phyloP scores from a whole-genome alignment of 495 filamentous ascomycete genomes.

The Penicillium diatomitis region DNA sequence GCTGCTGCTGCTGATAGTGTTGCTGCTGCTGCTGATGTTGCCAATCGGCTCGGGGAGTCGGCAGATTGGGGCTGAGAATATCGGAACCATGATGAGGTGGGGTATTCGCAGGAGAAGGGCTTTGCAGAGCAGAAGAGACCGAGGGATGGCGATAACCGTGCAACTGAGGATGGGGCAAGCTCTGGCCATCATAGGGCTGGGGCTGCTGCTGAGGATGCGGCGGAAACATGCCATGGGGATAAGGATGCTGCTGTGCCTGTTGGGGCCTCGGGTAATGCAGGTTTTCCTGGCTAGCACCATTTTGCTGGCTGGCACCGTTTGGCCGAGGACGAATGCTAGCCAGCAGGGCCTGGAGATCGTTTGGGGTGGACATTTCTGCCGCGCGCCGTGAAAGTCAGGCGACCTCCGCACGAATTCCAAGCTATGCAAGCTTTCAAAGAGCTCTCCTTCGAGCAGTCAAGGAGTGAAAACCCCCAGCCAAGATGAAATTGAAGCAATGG shows the following conservation, averaged over 20 bases:
- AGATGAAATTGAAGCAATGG: not conserved
- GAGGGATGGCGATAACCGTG: conserved; percentile 41
- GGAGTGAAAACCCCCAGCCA: conserved; percentile 9
- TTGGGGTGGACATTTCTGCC: conserved; percentile 46
- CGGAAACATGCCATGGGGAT: conserved; percentile 26
- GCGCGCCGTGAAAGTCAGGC: conserved; percentile 21
- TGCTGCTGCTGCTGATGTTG: conserved; percentile 17
- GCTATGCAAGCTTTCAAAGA: conserved; percentile 16
- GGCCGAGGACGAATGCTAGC: conserved; percentile 38
- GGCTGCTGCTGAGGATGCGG: conserved; percentile 20
- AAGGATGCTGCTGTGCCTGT: conserved; percentile 20
- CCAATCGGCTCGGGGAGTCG: conserved; percentile 31
- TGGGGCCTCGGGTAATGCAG: conserved; percentile 14
- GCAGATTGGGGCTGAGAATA: conserved; percentile 39
- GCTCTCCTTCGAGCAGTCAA: conserved; percentile 37
- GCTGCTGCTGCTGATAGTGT: no score
- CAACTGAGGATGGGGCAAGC: conserved; percentile 26
- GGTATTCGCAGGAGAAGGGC: conserved; percentile 33
- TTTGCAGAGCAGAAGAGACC: conserved; percentile 33
- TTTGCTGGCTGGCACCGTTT: conserved; percentile 16
- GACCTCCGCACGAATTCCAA: conserved; percentile 25
- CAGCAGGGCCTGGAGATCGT: conserved; percentile 41
- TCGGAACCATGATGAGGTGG: conserved; percentile 42
- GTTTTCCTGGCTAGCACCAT: conserved; percentile 27
- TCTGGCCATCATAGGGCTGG: conserved; percentile 32